Evolutionary conservation across 768 basidiomycete genomes (phyloP).

Genomic region (Gelatoporia subvermispora): DNA sequence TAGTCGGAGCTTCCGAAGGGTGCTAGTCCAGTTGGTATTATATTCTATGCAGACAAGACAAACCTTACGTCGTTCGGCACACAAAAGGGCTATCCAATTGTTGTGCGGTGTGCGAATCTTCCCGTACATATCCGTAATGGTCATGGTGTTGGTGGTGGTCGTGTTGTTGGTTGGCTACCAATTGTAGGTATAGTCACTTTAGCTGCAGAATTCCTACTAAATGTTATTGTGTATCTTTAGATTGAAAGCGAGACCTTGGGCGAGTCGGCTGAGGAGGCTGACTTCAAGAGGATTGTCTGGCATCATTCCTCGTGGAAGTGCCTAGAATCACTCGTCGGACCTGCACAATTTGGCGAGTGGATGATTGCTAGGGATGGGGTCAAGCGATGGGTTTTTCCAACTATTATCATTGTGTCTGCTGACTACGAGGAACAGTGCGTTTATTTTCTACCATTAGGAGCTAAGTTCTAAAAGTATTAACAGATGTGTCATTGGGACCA

Average conservation of each 20-base stretch:
- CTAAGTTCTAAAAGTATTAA: not conserved
- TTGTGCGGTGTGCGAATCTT: constrained; percentile 1
- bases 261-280: not conserved
- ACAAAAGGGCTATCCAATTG: constrained; percentile 5
- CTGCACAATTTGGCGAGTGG: no score
- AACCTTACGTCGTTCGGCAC: constrained; percentile 2
- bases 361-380: no score
- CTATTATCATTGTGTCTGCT: constrained; percentile 34
- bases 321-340: not conserved
- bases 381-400: constrained; percentile 26
- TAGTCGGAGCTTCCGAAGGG: not conserved
- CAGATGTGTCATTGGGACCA: constrained; percentile 7
- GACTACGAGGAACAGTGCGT: constrained; percentile 46
- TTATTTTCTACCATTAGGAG: not conserved
- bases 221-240: not conserved
- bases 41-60: constrained; percentile 7
- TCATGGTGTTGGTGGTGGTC: constrained; percentile 1
- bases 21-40: not conserved
- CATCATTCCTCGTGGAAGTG: not conserved
- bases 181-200: not conserved
- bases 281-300: constrained; percentile 3
- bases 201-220: not conserved
- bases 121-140: constrained; percentile 7
- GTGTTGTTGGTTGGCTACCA: constrained; percentile 8
- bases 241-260: not conserved